Evolutionary conservation across 1,139 yeast genomes (phyloP), one percentile per base, ranked within the genome.

Genomic region (Kodamaea sp.): DNA sequence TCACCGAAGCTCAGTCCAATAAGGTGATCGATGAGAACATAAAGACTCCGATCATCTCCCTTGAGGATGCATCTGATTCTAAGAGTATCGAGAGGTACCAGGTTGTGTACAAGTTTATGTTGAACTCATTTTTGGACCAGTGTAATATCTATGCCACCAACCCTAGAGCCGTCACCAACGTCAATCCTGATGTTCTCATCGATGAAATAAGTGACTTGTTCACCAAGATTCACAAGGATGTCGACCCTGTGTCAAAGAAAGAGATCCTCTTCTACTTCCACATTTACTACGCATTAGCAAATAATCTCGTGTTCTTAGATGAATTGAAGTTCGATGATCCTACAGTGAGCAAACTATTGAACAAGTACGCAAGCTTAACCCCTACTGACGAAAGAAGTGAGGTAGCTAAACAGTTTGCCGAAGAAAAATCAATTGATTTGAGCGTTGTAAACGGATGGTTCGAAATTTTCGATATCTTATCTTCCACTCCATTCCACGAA

Each of bases 241-340:
- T 44, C 29, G 43, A 31, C 8, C 54, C 59, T 2, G 35, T 61
- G 16, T 45, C 61, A 4, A 52, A 51, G 24, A 53, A 54, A 10
- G 70, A 64, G 23, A 57, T 66, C 7, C 48, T 60, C 34, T 47
- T 47, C 24, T 50, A 48, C 28, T 61, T 59, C 43, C 60, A 56
- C 36, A 45, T 64, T 11, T 64, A 50, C 44, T 61, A 61, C 42
- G 53, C 57, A 7, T 49, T 66, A 25, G 55, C 59, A 44, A 64
- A 65, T 40, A 56, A 53, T 31, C 35, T 54, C n/a, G 51, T 56
- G 9, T 55, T 48, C 34, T 49, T 61, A 39, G 66, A 63, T 34
- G 66, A 63, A 24, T 44, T 67, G 31, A 43, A 51, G 24, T 53
- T 62, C 25, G 59, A 55, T 15, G 49, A 65, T 35, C 43, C 43